Conservation (phyloP, 768 basidiomycete genomes). For the Tubosaeta sp. region DNA sequence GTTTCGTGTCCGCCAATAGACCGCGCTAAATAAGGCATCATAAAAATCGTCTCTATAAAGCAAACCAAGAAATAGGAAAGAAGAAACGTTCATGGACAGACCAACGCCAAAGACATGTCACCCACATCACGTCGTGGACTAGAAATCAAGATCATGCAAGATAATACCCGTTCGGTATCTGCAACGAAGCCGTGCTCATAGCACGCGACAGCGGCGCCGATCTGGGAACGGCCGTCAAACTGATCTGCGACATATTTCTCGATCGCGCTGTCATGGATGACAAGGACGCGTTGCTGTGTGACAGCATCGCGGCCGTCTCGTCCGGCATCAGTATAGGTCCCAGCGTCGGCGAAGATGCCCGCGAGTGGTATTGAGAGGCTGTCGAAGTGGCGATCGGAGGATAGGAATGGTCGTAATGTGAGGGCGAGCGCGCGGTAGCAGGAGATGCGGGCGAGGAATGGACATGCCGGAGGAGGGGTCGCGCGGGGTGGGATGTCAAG, state of each 20-base stretch:
- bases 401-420: conserved; percentile 20
- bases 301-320: conserved; percentile 13
- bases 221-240: conserved; percentile 50
- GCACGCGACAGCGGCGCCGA: conserved; percentile 36
- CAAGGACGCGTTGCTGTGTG: conserved; percentile 36
- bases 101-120: neutral
- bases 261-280: conserved; percentile 50
- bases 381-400: conserved; percentile 28
- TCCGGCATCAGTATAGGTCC: conserved; percentile 12
- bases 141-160: conserved; percentile 3
- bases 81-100: neutral
- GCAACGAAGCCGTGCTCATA: conserved; percentile 20
- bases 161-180: conserved; percentile 12
- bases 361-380: conserved; percentile 32
- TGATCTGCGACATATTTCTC: conserved; percentile 64
- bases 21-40: neutral
- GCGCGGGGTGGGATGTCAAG: conserved; percentile 1
- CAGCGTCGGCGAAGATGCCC: conserved; percentile 27
- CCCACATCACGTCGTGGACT: neutral
- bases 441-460: conserved; percentile 21
- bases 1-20: neutral
- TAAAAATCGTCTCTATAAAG: neutral
- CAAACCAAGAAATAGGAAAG: neutral
- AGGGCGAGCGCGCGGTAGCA: conserved; percentile 4
- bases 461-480: conserved; percentile 17